A percentile compares a stretch with the other conserved stretches of the same genome.
Conservation (phyloP, 192 early-diverging fungal genomes). For the Coemansia sp. region DNA sequence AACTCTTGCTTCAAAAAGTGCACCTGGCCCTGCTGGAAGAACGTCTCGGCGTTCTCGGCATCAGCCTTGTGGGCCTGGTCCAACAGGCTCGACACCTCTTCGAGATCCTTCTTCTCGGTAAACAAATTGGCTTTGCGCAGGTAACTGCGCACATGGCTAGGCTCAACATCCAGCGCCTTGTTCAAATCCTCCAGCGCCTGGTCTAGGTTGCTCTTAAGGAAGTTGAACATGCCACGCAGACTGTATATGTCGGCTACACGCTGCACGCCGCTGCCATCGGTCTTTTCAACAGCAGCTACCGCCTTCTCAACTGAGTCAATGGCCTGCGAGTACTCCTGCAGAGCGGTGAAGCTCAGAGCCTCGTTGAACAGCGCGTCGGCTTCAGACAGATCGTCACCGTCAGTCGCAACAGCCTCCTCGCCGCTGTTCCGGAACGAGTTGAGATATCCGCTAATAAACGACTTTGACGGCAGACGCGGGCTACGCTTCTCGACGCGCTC, state of each 20-base stretch:
- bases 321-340: slow-evolving; percentile 63
- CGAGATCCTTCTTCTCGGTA: slow-evolving; percentile 75
- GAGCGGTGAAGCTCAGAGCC: slow-evolving; percentile 55
- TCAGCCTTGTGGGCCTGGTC: slow-evolving; percentile 58
- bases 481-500: slow-evolving; percentile 63
- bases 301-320: slow-evolving; percentile 67
- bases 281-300: slow-evolving; percentile 58
- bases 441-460: slow-evolving; percentile 91
- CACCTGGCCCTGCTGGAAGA: slow-evolving; percentile 74
- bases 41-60: slow-evolving; percentile 80
- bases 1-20: slow-evolving; percentile 82
- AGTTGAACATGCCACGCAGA: slow-evolving; percentile 83
- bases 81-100: slow-evolving; percentile 34
- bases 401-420: slow-evolving; percentile 26
- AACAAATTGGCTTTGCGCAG: slow-evolving; percentile 90
- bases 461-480: slow-evolving; percentile 80
- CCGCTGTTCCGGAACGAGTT: slow-evolving; percentile 78
- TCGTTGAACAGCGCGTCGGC: slow-evolving; percentile 56
- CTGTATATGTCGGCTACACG: slow-evolving; percentile 74
- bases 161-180: slow-evolving; percentile 74
- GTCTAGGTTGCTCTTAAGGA: slow-evolving; percentile 80
- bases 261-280: slow-evolving; percentile 29
- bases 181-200: slow-evolving; percentile 74
- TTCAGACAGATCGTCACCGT: slow-evolving; percentile 26
- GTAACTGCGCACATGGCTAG: slow-evolving; percentile 77